Conservation (phyloP, 2,329 filamentous ascomycete species). For the Dactylonectria estremocensis region DNA sequence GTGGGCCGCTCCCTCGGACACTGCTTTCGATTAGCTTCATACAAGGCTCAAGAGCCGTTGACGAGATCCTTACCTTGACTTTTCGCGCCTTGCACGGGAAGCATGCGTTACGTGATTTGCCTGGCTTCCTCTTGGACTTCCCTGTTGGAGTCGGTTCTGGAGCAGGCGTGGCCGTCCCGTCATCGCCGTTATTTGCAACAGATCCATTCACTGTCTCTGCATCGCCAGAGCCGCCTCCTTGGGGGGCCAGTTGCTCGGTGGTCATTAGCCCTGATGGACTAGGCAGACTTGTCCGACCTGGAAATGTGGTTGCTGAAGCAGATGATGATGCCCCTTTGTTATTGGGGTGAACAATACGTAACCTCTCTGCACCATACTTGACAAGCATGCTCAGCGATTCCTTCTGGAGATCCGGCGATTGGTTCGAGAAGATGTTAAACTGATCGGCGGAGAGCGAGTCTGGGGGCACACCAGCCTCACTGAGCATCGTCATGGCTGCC, state of each 20-base stretch:
- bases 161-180: slow-evolving; percentile 9
- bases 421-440: slow-evolving; percentile 73
- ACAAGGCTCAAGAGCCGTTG: not conserved
- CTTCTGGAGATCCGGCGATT: slow-evolving; percentile 68
- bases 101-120: slow-evolving; percentile 55
- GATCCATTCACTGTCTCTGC: slow-evolving; percentile 28
- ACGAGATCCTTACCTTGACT: slow-evolving; percentile 54
- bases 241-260: slow-evolving; percentile 51
- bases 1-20: slow-evolving; percentile 59
- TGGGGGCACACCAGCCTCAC: slow-evolving; percentile 65
- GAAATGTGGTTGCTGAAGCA: slow-evolving; percentile 46
- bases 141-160: slow-evolving; percentile 19
- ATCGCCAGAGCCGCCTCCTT: slow-evolving; percentile 37
- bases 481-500: slow-evolving; percentile 64
- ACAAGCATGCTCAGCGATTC: slow-evolving; percentile 71
- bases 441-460: slow-evolving; percentile 68
- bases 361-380: slow-evolving; percentile 70
- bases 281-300: slow-evolving; percentile 42
- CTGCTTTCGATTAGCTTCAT: slow-evolving; percentile 42
- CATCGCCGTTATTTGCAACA: slow-evolving; percentile 17
- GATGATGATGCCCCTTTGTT: slow-evolving; percentile 52
- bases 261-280: slow-evolving; percentile 48
- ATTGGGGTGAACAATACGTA: slow-evolving; percentile 70
- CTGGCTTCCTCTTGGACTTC: slow-evolving; percentile 41
- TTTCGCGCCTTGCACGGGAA: slow-evolving; percentile 55